These are phyloP conservation scores for Primulina tabacum DNA, from an alignment of 257 asterid species.

Conservation along the genomic window DNA sequence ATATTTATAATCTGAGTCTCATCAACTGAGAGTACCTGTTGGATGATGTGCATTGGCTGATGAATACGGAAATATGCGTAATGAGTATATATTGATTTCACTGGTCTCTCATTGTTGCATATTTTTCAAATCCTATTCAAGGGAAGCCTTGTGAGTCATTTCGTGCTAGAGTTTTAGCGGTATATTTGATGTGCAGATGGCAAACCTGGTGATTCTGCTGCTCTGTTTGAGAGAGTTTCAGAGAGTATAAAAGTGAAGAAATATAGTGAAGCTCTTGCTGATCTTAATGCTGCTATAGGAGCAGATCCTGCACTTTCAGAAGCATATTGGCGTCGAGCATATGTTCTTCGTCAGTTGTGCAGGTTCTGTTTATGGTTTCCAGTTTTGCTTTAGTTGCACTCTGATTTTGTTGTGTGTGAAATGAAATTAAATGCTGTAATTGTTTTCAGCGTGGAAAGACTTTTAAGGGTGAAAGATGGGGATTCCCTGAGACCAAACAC, in stretches of 20 bases:
- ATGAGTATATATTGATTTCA: not conserved
- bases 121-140: not conserved
- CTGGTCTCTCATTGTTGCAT: not conserved
- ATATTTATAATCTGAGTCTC: not conserved
- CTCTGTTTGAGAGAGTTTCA: slow-evolving; percentile 69
- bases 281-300: slow-evolving; percentile 81
- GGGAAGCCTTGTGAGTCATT: not conserved
- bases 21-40: not conserved
- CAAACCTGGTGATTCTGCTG: slow-evolving; percentile 64
- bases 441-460: not conserved
- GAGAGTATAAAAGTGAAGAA: slow-evolving; percentile 73
- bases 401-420: not conserved
- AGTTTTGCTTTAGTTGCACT: slow-evolving; percentile 10
- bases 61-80: not conserved
- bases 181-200: slow-evolving; percentile 45
- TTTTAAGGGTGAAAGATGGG: not conserved
- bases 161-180: not conserved
- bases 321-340: slow-evolving; percentile 79
- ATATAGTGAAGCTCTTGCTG: slow-evolving; percentile 81
- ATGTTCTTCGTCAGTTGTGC: slow-evolving; percentile 79
- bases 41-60: not conserved
- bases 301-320: slow-evolving; percentile 80
- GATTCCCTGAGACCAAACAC: not conserved
- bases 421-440: not conserved
- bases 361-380: slow-evolving; percentile 39